These are phyloP conservation scores for Amanita phalloides DNA, from an alignment of 768 basidiomycete genomes.

Conservation along the genomic window DNA sequence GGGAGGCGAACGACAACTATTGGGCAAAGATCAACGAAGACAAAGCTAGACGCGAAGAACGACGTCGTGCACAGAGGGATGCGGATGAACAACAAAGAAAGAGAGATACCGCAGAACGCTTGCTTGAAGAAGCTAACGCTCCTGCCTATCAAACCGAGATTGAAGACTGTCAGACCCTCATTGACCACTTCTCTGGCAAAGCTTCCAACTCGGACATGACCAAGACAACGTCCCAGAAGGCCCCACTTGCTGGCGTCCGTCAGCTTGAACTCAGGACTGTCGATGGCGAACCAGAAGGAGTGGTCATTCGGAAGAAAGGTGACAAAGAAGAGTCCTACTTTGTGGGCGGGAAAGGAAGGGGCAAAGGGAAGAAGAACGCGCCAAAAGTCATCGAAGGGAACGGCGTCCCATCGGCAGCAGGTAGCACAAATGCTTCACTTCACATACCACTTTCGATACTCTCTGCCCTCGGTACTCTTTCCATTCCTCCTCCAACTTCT, in stretches of 20 bases:
- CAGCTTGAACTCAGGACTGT: slow-evolving; percentile 83
- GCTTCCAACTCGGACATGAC: slow-evolving; percentile 30
- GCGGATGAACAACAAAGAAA: slow-evolving; percentile 74
- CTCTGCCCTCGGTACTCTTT: slow-evolving; percentile 74
- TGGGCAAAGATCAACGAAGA: slow-evolving; percentile 85
- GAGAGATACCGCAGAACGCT: slow-evolving; percentile 63
- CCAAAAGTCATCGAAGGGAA: slow-evolving; percentile 15
- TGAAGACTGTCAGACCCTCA: slow-evolving; percentile 91
- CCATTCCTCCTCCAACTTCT: slow-evolving; percentile 83
- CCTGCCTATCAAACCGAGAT: slow-evolving; percentile 92
- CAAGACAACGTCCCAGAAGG: slow-evolving; percentile 30
- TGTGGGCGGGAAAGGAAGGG: slow-evolving; percentile 57
- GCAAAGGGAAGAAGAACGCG: slow-evolving; percentile 46
- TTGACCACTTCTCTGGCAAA: slow-evolving; percentile 75
- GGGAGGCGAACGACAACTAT: slow-evolving; percentile 77
- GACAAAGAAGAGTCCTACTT: slow-evolving; percentile 78
- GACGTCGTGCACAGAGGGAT: slow-evolving; percentile 59
- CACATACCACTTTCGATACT: slow-evolving; percentile 82
- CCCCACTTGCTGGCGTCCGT: slow-evolving; percentile 53
- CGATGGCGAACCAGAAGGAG: slow-evolving; percentile 56
- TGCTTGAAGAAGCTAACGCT: slow-evolving; percentile 82
- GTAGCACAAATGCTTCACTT: slow-evolving; percentile 22
- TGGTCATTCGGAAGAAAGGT: slow-evolving; percentile 86
- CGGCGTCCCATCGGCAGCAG: slow-evolving; percentile 11
- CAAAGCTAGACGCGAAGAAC: slow-evolving; percentile 73